Evolutionary conservation across 805 yeast genomes (phyloP), one percentile per base, ranked within the genome.

Genomic region (Novakomyces olei): DNA sequence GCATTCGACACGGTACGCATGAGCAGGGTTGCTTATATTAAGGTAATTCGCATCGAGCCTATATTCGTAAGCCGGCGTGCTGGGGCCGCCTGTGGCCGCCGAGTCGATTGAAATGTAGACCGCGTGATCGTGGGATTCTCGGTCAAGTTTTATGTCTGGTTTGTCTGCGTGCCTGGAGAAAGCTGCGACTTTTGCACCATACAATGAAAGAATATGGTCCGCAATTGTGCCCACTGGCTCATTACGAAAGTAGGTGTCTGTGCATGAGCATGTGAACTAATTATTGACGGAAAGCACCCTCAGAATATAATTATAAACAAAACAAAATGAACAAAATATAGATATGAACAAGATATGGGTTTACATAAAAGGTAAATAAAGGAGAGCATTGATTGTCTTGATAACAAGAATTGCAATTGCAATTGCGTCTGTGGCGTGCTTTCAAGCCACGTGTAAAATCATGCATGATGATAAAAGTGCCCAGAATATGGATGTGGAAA

Each of bases 111-210:
- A 48, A 51, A 85, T 78, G 50, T 76, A 88, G 23, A 80, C 88
- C 1, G 94, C 94, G 47, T 80, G 92, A 49, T 76, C 83, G 12
- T 68, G 73, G 29, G 67, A 65, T 50, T 79, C 83, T 40, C 81
- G 65, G 49, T 72, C 73, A 51, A 80, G 78, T 40, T 73, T 78
- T 41, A 85, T 72, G 41, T 70, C 65, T 15, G 73, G 72, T 39
- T 58, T 56, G 49, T 54, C 41, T 47, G 61, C 58, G 36, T 57
- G 65, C 31, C 72, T 63, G 3, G 88, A 75, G 48, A 64, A 78
- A 5, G 93, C 92, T 43, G 85, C 88, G 34, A 88, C 66, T 51
- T 88, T 88, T 36, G 95, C 83, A 22, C 94, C 78, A 54, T 85
- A 85, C 34, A 85, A 61, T 6, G 94, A 76, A 47, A 76, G 76